Evolutionary conservation across 116 monocot species (phyloP).

Genomic region (Zostera marina): DNA sequence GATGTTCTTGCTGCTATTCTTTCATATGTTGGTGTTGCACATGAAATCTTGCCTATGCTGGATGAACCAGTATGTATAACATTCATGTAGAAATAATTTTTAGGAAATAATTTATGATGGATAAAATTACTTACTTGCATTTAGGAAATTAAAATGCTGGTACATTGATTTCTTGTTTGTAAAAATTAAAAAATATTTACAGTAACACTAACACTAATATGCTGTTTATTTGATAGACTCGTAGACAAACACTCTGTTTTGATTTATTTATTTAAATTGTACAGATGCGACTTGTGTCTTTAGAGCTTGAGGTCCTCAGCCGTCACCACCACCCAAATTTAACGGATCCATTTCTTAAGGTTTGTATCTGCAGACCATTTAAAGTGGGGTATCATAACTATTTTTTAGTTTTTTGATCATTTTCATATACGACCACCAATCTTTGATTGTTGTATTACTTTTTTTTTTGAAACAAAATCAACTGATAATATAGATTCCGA

Average conservation of each 20-base stretch:
- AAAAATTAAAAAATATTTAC: too few species aligned
- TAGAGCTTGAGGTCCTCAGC: constrained; percentile 73
- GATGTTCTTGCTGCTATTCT: constrained; percentile 85
- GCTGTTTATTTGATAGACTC: too few species aligned
- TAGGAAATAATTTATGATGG: too few species aligned
- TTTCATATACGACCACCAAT: neutral
- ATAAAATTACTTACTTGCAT: too few species aligned
- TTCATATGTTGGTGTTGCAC: constrained; percentile 81
- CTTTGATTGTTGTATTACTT: neutral
- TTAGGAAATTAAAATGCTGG: neutral
- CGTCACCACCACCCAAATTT: constrained; percentile 71
- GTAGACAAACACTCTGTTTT: too few species aligned
- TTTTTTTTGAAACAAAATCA: too few species aligned
- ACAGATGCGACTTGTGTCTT: constrained; percentile 79
- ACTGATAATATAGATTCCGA: too few species aligned
- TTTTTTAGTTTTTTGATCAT: neutral
- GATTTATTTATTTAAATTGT: constrained; percentile 1
- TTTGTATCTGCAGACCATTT: neutral
- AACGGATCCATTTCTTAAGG: constrained; percentile 92
- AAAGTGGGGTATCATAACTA: neutral
- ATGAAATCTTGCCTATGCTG: constrained; percentile 72
- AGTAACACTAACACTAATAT: too few species aligned
- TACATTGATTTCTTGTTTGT: neutral
- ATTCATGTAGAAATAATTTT: neutral
- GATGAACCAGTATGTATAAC: constrained; percentile 69